A percentile compares a stretch with the other conserved stretches of the same genome.
phyloP scores from a whole-genome alignment of 1,284 basidiomycete genomes.

The Austroboletus sp. region DNA sequence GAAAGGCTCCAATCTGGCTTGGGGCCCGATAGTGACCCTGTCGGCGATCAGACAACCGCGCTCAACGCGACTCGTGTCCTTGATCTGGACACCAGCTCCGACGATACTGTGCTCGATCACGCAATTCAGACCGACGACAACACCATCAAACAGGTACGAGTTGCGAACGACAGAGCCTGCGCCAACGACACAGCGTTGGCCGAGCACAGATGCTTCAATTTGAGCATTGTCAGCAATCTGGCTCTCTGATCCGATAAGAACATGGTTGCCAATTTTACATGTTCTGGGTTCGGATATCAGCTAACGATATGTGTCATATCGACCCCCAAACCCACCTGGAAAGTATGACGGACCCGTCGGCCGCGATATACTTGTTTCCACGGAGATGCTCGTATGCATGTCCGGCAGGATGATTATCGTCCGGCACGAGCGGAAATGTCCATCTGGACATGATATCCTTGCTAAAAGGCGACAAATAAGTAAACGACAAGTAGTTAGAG shows the following conservation, averaged over 20 bases:
- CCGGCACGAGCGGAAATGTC: slow-evolving; percentile 92
- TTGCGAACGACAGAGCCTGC: slow-evolving; percentile 56
- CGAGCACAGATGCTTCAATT: slow-evolving; percentile 69
- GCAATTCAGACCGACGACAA: slow-evolving; percentile 70
- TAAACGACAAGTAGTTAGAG: background rate
- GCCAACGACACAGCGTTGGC: slow-evolving; percentile 65
- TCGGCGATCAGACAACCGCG: slow-evolving; percentile 76
- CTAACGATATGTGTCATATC: background rate
- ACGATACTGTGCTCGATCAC: slow-evolving; percentile 73
- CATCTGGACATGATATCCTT: slow-evolving; percentile 88
- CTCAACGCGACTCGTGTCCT: slow-evolving; percentile 56
- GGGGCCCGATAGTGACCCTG: slow-evolving; percentile 70
- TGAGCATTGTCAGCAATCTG: slow-evolving; percentile 58
- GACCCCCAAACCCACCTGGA: slow-evolving; percentile 51
- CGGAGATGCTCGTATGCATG: slow-evolving; percentile 76
- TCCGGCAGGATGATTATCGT: slow-evolving; percentile 82
- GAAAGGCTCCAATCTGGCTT: slow-evolving; percentile 64
- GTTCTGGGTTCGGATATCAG: slow-evolving; percentile 42
- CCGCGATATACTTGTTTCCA: slow-evolving; percentile 82
- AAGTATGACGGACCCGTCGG: slow-evolving; percentile 64
- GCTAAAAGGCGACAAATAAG: slow-evolving; percentile 38
- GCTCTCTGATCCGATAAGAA: slow-evolving; percentile 70
- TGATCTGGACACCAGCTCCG: slow-evolving; percentile 68
- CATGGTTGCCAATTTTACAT: slow-evolving; percentile 77
- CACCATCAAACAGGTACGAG: slow-evolving; percentile 80